Conservation (phyloP, 1,284 basidiomycete species). For the Porogramme epimiltina region DNA sequence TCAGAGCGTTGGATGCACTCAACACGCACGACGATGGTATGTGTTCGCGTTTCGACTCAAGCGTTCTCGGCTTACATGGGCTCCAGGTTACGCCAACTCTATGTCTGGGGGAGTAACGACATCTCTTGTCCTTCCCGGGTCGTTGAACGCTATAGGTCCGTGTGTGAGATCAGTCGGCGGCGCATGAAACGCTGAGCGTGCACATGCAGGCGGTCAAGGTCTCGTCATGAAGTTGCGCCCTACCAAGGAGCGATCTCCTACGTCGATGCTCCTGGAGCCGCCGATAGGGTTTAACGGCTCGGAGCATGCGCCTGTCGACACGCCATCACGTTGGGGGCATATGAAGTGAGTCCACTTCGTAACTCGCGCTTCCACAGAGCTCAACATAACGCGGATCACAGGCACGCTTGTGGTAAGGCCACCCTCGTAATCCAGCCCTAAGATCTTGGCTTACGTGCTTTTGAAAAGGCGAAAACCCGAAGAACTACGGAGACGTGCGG, state of each 20-base stretch:
- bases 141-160: slow-evolving; percentile 56
- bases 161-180: not conserved
- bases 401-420: slow-evolving; percentile 41
- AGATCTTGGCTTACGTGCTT: not conserved
- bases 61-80: not conserved
- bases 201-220: slow-evolving; percentile 43
- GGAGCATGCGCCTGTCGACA: slow-evolving; percentile 22
- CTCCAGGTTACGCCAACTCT: slow-evolving; percentile 27
- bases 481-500: slow-evolving; percentile 36
- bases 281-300: slow-evolving; percentile 41
- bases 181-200: not conserved
- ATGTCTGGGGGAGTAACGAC: slow-evolving; percentile 65
- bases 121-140: slow-evolving; percentile 64
- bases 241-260: slow-evolving; percentile 45
- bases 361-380: too few relatives aligned
- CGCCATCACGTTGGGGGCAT: slow-evolving; percentile 43
- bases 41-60: slow-evolving; percentile 44
- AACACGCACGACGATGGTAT: slow-evolving; percentile 53
- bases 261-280: slow-evolving; percentile 48
- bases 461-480: slow-evolving; percentile 28
- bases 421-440: not conserved
- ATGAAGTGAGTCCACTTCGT: slow-evolving; percentile 39
- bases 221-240: slow-evolving; percentile 54
- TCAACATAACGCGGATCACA: slow-evolving; percentile 16
- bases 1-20: slow-evolving; percentile 52